Base-by-base conservation (phyloP, 1,284 basidiomycete species). In the Tilletia setariae region DNA sequence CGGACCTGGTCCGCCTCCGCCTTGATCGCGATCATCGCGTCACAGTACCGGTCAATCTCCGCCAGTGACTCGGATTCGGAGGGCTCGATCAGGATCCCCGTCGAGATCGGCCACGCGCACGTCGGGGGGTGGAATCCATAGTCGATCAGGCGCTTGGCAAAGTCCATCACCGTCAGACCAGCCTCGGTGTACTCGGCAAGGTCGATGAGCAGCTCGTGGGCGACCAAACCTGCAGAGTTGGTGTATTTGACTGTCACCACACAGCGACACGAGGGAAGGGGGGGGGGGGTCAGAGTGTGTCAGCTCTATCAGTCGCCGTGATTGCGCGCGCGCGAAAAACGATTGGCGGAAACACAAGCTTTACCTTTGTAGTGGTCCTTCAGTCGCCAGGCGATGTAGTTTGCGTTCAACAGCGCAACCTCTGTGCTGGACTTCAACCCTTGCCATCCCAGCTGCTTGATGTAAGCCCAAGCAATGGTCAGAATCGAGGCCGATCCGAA, bases 11-110 rank as follows among this genome's bases (percentile, higher is more conserved):
- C 90, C 0, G 90, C 92, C 84, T 98, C 95, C 74, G 89, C 86
- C 66, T 94, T 90, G 76, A 98, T 98, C 73, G 91, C 88, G 74
- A 98, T 94, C 90, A 98, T 94, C 6, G 95, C 94, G 75, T 97
- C 92, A 83, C 93, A 93, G 86, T 97, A 95, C 77, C 91, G 90
- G 23, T 80, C 78, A 47, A 81, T 72, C 70, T 81, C 80, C 28
- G 72, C 73, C 16, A 80, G 69, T 43, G 73, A 74, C 70, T 81
- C 80, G 61, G 74, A 76, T 69, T 81, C 80, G 59, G 79, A 80
- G 40, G 80, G 79, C 74, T 81, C 80, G 66, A 81, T 77, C 16
- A 81, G 65, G 42, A 81, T 62, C 30, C 80, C 79, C 2, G 80
- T 80, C 44, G 78, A 79, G 67, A 80, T 80, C 11, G 80, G 80